These are phyloP conservation scores for Xanthoconium stramineum DNA, from an alignment of 768 basidiomycete genomes.

Conservation along the genomic window DNA sequence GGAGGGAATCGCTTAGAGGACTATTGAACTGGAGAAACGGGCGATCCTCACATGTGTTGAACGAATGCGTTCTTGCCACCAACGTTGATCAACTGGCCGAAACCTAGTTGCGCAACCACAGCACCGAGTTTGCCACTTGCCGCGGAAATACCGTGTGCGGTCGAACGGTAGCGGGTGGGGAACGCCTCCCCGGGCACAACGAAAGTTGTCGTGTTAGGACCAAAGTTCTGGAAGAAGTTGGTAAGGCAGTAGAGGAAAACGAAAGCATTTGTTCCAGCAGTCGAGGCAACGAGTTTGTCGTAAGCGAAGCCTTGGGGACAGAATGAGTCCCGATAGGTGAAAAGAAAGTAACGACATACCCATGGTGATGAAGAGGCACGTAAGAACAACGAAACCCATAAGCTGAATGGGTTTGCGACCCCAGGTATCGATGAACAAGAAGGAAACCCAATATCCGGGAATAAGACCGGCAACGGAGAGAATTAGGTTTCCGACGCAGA, in stretches of 20 bases:
- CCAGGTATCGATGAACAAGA: conserved; percentile 70
- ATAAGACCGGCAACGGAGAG: conserved; percentile 76
- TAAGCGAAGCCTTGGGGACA: conserved; percentile 58
- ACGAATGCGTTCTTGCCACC: conserved; percentile 61
- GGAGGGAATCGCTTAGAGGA: conserved; percentile 2
- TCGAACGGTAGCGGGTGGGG: conserved; percentile 87
- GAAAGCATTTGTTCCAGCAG: conserved; percentile 51
- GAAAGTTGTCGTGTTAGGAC: conserved; percentile 79
- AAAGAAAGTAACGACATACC: conserved; percentile 39
- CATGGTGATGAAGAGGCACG: conserved; percentile 64
- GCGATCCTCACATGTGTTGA: conserved; percentile 58
- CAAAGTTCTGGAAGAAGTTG: conserved; percentile 90
- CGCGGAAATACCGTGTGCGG: conserved; percentile 81
- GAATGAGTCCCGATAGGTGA: background rate
- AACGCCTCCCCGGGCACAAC: conserved; percentile 79
- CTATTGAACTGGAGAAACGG: background rate
- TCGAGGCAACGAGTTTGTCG: conserved; percentile 49
- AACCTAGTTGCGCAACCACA: conserved; percentile 76
- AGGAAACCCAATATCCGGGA: conserved; percentile 64
- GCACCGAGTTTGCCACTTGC: conserved; percentile 83
- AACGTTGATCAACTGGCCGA: conserved; percentile 64
- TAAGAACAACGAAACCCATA: conserved; percentile 70
- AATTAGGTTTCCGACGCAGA: conserved; percentile 73
- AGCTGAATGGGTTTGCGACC: conserved; percentile 82
- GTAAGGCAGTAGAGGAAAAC: conserved; percentile 84